A percentile compares a stretch with the other conserved stretches of the same genome.
These are phyloP conservation scores for Podila verticillata DNA, from an alignment of 192 early-diverging fungal species.

Conservation along the genomic window DNA sequence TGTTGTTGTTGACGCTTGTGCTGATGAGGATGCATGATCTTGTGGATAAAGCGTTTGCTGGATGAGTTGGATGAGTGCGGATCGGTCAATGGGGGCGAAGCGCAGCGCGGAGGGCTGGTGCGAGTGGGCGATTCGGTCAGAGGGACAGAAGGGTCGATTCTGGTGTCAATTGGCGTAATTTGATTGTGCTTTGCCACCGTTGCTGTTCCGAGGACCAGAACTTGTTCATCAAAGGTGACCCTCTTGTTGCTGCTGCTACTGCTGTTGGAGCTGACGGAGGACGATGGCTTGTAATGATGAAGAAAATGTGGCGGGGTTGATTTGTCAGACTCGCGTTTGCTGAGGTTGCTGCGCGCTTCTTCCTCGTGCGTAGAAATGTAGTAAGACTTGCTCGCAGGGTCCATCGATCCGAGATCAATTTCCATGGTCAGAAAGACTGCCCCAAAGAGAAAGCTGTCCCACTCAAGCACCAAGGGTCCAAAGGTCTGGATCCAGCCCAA, in stretches of 20 bases:
- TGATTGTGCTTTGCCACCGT: background rate
- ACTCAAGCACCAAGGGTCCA: constrained; percentile 14
- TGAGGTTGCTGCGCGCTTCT: background rate
- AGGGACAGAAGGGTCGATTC: background rate
- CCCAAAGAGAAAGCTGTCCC: constrained; percentile 33
- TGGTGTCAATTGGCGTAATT: constrained; percentile 1
- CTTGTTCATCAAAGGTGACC: constrained; percentile 36
- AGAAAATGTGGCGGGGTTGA: background rate
- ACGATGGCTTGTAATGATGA: background rate
- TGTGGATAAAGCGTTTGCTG: background rate
- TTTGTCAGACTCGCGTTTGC: constrained; percentile 1
- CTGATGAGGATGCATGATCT: constrained; percentile 24
- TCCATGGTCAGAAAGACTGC: constrained; percentile 27
- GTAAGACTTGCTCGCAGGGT: constrained; percentile 5
- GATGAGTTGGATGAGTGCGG: background rate
- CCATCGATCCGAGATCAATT: constrained; percentile 16
- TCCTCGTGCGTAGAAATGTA: background rate
- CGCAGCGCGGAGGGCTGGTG: background rate
- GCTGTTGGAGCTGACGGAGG: background rate
- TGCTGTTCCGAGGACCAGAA: constrained; percentile 24
- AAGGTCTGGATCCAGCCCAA: constrained; percentile 24
- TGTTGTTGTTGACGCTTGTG: constrained; percentile 10
- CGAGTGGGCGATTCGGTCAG: constrained; percentile 27
- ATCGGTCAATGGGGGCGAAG: background rate
- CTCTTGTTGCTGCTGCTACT: constrained; percentile 14